These are phyloP conservation scores for Suillus subalutaceus DNA, from an alignment of 768 basidiomycete genomes.

Conservation along the genomic window DNA sequence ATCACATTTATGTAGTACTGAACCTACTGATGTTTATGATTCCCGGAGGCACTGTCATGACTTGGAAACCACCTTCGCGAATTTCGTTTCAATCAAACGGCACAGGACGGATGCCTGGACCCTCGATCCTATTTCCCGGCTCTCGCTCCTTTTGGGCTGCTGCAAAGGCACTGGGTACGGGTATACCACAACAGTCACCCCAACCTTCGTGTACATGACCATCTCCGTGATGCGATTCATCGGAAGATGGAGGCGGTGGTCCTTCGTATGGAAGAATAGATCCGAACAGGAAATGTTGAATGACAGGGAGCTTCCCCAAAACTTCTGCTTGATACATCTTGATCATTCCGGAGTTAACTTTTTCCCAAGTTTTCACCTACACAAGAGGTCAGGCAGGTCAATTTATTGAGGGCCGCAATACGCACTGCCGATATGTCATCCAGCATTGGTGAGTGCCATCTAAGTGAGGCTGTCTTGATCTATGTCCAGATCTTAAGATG, in stretches of 20 bases:
- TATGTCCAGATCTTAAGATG: slow-evolving; percentile 28
- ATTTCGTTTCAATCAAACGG: slow-evolving; percentile 67
- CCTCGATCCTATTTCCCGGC: slow-evolving; percentile 46
- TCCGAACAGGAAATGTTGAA: slow-evolving; percentile 96
- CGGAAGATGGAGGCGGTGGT: slow-evolving; percentile 43
- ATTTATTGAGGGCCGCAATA: slow-evolving; percentile 1
- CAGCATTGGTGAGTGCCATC: slow-evolving; percentile 99
- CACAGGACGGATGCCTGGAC: slow-evolving; percentile 72
- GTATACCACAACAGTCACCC: slow-evolving; percentile 93
- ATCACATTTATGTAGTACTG: neutral
- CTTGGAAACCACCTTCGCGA: neutral
- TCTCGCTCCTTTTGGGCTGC: slow-evolving; percentile 54
- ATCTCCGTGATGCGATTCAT: slow-evolving; percentile 17
- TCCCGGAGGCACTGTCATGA: neutral
- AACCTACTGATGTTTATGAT: neutral
- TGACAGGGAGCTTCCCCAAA: slow-evolving; percentile 90
- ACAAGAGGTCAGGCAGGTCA: slow-evolving; percentile 2
- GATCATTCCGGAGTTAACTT: slow-evolving; percentile 94
- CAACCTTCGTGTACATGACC: slow-evolving; percentile 56
- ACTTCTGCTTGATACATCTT: slow-evolving; percentile 99
- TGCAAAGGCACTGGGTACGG: slow-evolving; percentile 80
- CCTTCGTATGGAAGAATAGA: slow-evolving; percentile 74
- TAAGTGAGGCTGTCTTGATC: slow-evolving; percentile 94
- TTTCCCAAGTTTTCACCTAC: slow-evolving; percentile 90
- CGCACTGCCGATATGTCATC: slow-evolving; percentile 90